A percentile compares a stretch with the other conserved stretches of the same genome.
These are phyloP conservation scores for Nidularia sp. DNA, from an alignment of 768 basidiomycete species.

Conservation along the genomic window DNA sequence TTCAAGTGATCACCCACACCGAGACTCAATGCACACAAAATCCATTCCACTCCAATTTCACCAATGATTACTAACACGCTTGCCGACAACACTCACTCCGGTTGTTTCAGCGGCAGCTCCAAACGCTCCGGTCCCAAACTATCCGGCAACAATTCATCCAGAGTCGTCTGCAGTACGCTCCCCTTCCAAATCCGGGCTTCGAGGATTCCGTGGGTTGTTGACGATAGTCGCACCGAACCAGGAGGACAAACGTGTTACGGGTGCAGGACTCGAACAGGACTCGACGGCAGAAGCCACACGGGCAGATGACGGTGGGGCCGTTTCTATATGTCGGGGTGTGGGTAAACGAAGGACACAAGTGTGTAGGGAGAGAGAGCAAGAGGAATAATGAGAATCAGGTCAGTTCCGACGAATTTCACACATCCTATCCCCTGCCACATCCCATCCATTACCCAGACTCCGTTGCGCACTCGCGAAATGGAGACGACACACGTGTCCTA, in stretches of 20 bases:
- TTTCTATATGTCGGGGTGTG: constrained; percentile 44
- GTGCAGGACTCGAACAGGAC: constrained; percentile 84
- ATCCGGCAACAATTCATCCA: constrained; percentile 74
- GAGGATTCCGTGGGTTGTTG: constrained; percentile 12
- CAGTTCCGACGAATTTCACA: constrained; percentile 98
- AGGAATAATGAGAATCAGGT: constrained; percentile 45
- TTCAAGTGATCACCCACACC: too few relatives aligned
- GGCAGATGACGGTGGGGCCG: constrained; percentile 62
- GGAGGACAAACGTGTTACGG: constrained; percentile 64
- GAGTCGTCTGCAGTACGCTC: constrained; percentile 57
- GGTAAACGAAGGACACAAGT: too few relatives aligned
- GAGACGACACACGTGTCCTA: constrained; percentile 56
- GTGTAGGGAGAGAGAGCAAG: neutral
- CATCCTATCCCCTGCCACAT: constrained; percentile 69
- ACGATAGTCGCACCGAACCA: constrained; percentile 65
- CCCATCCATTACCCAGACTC: neutral
- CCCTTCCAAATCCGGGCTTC: constrained; percentile 40
- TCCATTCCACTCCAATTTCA: too few relatives aligned
- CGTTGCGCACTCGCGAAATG: neutral
- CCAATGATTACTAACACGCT: too few relatives aligned
- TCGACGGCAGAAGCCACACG: constrained; percentile 94
- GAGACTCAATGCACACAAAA: too few relatives aligned
- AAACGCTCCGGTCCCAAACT: constrained; percentile 90
- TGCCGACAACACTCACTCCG: too few relatives aligned
- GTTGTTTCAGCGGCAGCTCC: constrained; percentile 36